Percentiles rank a stretch among this genome's conserved stretches.
phyloP scores from a whole-genome alignment of 2,329 filamentous ascomycete species.

The Xylariales sp. region DNA sequence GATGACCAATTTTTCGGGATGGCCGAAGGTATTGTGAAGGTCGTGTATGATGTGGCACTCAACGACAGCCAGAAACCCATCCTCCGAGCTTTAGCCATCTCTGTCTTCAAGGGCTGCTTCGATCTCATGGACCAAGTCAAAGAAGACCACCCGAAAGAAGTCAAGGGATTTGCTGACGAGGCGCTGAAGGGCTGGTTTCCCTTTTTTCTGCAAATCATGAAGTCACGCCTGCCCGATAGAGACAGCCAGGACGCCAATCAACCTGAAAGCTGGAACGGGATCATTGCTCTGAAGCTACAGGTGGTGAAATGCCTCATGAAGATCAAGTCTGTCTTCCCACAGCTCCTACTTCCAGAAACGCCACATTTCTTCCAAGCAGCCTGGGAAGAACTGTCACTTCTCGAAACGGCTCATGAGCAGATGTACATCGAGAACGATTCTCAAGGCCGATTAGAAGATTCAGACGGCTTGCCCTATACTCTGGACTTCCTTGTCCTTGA shows the following conservation, averaged over 20 bases:
- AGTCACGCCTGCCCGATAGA: constrained; percentile 67
- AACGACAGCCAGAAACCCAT: constrained; percentile 69
- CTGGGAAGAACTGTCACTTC: constrained; percentile 78
- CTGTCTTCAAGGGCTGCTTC: constrained; percentile 86
- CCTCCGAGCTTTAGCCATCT: constrained; percentile 79
- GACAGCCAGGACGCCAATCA: constrained; percentile 47
- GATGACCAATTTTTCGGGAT: constrained; percentile 94
- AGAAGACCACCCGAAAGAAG: constrained; percentile 81
- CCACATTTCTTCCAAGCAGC: constrained; percentile 77
- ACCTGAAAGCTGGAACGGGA: constrained; percentile 70
- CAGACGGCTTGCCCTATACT: constrained; percentile 88
- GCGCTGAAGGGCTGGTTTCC: constrained; percentile 80
- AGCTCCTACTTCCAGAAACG: constrained; percentile 76
- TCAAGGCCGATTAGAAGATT: constrained; percentile 84
- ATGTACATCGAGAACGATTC: constrained; percentile 83
- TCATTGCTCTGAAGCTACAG: constrained; percentile 85
- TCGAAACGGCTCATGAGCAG: constrained; percentile 69
- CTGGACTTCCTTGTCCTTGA: constrained; percentile 91
- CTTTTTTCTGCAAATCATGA: constrained; percentile 78
- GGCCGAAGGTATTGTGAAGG: constrained; percentile 77
- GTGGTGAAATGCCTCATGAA: constrained; percentile 92
- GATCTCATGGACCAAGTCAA: constrained; percentile 96
- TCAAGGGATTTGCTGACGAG: constrained; percentile 86
- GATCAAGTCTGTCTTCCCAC: constrained; percentile 78
- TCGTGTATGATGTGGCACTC: constrained; percentile 76